A percentile compares a stretch with the other conserved stretches of the same genome.
phyloP scores from a whole-genome alignment of 108 stramenopile genomes.

The Cyclotella distinguenda region DNA sequence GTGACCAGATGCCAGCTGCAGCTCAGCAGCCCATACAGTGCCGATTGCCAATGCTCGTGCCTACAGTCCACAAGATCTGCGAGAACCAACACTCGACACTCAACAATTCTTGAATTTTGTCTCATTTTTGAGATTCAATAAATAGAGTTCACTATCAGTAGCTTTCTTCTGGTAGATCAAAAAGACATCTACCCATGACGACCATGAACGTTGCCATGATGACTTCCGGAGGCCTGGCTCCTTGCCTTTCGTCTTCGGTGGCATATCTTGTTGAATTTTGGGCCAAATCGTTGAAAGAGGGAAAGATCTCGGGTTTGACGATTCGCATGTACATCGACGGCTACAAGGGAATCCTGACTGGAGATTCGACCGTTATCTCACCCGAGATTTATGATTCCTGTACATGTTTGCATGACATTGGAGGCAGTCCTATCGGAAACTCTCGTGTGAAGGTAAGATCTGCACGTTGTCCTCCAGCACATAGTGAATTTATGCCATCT shows the following conservation, averaged over 20 bases:
- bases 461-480: not conserved
- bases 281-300: conserved; percentile 66
- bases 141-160: not conserved
- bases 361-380: conserved; percentile 74
- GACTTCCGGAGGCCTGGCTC: conserved; percentile 88
- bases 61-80: too few species aligned
- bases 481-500: not conserved
- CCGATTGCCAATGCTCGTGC: too few species aligned
- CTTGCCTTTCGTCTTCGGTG: conserved; percentile 80
- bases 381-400: conserved; percentile 59
- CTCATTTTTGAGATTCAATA: too few species aligned
- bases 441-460: conserved; percentile 88
- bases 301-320: conserved; percentile 74
- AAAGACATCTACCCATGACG: not conserved
- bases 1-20: too few species aligned
- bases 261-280: conserved; percentile 76
- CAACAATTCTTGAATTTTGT: too few species aligned
- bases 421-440: conserved; percentile 89
- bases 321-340: conserved; percentile 85
- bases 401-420: conserved; percentile 68
- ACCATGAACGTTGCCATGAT: conserved; percentile 90
- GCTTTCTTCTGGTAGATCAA: not conserved
- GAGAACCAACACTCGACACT: too few species aligned
- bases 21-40: too few species aligned
- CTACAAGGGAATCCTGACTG: conserved; percentile 85